These are phyloP conservation scores for Diutina scorzettiae DNA, from an alignment of 1,139 yeast species.

Conservation along the genomic window DNA sequence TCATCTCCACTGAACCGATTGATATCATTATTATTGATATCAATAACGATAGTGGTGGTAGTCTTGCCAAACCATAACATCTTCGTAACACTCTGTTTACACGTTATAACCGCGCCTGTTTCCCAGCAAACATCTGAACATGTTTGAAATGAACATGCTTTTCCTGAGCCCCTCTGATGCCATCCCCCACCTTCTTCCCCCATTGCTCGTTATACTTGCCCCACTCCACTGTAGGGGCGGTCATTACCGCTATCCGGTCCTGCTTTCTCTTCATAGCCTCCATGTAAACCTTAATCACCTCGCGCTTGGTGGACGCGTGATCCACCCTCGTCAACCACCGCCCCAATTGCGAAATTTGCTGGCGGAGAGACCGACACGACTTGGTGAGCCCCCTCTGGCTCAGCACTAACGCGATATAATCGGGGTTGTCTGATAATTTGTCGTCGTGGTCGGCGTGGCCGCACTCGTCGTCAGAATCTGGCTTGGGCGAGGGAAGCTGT, in stretches of 20 bases:
- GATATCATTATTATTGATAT: no score
- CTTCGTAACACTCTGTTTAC: not conserved
- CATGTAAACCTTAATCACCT: constrained; percentile 11
- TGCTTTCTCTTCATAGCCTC: constrained; percentile 18
- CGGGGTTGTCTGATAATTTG: constrained; percentile 20
- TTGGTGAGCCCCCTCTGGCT: constrained; percentile 21
- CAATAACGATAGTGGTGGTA: no score
- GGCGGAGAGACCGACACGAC: constrained; percentile 16
- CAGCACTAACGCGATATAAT: constrained; percentile 27
- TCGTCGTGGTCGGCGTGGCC: not conserved
- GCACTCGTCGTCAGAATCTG: constrained; percentile 1
- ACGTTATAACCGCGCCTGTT: not conserved
- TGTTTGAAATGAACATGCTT: constrained; percentile 9
- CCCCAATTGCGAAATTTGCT: constrained; percentile 23
- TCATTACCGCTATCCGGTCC: constrained; percentile 21
- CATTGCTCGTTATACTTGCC: constrained; percentile 13
- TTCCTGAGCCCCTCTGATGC: constrained; percentile 8
- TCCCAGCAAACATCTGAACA: constrained; percentile 9
- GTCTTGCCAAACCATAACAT: no score
- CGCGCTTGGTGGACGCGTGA: constrained; percentile 10
- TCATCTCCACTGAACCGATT: no score
- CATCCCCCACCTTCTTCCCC: constrained; percentile 22
- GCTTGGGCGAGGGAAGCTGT: constrained; percentile 5
- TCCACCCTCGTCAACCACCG: constrained; percentile 11
- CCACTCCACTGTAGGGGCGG: constrained; percentile 30